Base-by-base conservation (phyloP, 2,329 filamentous ascomycete species). In the Alternaria metachromatica region DNA sequence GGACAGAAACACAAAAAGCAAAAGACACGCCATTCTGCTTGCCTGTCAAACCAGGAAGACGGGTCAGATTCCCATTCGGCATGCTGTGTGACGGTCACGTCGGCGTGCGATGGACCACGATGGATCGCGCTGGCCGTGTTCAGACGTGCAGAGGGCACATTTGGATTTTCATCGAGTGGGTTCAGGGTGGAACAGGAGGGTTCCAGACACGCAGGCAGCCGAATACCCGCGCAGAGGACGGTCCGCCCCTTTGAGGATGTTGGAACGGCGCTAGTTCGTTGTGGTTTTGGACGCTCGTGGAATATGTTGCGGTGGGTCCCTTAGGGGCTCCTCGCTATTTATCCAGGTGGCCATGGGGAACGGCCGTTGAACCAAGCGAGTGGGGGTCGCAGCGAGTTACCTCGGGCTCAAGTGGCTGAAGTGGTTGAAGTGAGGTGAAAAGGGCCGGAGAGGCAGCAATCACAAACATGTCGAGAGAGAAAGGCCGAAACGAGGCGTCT, bases 21-120 rank as follows among this genome's bases (percentile, higher is more conserved):
- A 60, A 21, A 30, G 21, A 41, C 18, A 51, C 37, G 26, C 25
- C 21, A 55, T 63, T 54, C 37, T 37, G 21, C 49, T 33, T 11
- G 57, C 20, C 59, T 70, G 59, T 64, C 62, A 63, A 67, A 64
- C 68, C 64, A 67, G 55, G 60, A 58, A 59, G 57, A 55, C 63
- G 71, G 71, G 49, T 62, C 60, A 23, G 18, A 11, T 58, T 60
- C 62, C 64, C 49, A 71, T 72, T 70, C 62, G 70, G 44, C 62
- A 56, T 44, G 44, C 7, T 55, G 46, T 57, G 37, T 50, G 46
- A 23, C n/a, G 6, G 50, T 49, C 43, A 55, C 33, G 45, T 60
- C 26, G 62, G 55, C 51, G 46, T 48, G 54, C 58, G 43, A 62
- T 54, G 53, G 41, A 15, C 43, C 37, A 60, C 46, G 30, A 15